Conservation (phyloP, 192 early-diverging fungal species). For the Umbelopsis sp. region DNA sequence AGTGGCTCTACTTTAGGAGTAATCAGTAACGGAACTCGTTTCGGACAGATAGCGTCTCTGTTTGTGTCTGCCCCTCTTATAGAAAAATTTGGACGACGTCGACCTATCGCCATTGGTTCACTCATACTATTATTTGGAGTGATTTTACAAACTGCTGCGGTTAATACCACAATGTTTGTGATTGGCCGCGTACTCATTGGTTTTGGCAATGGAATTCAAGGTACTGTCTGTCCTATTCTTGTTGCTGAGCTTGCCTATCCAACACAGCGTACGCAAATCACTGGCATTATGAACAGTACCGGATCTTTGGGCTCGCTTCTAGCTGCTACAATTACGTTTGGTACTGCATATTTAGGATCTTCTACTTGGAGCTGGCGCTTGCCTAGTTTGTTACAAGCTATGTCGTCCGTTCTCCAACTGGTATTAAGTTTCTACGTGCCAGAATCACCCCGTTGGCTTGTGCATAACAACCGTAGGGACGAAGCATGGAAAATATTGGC, state of each 20-base stretch:
- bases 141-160: not conserved
- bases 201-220: constrained; percentile 13
- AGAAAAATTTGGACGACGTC: not conserved
- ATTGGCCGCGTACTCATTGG: constrained; percentile 6
- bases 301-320: constrained; percentile 4
- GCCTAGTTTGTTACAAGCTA: not conserved
- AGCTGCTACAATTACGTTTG: constrained; percentile 9
- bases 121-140: constrained; percentile 3
- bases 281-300: not conserved
- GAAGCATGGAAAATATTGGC: constrained; percentile 10
- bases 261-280: constrained; percentile 6
- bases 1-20: not conserved
- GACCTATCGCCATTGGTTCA: constrained; percentile 12
- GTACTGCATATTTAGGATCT: not conserved
- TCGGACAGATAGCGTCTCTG: not conserved
- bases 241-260: constrained; percentile 2
- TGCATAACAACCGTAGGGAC: not conserved
- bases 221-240: not conserved
- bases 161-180: constrained; percentile 3
- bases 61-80: not conserved
- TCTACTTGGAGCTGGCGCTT: constrained; percentile 8
- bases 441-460: constrained; percentile 17
- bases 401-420: not conserved
- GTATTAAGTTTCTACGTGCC: not conserved
- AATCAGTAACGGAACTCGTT: constrained; percentile 9